Evolutionary conservation across 306 rosid species (phyloP).

Genomic region (Trifolium subterraneum): DNA sequence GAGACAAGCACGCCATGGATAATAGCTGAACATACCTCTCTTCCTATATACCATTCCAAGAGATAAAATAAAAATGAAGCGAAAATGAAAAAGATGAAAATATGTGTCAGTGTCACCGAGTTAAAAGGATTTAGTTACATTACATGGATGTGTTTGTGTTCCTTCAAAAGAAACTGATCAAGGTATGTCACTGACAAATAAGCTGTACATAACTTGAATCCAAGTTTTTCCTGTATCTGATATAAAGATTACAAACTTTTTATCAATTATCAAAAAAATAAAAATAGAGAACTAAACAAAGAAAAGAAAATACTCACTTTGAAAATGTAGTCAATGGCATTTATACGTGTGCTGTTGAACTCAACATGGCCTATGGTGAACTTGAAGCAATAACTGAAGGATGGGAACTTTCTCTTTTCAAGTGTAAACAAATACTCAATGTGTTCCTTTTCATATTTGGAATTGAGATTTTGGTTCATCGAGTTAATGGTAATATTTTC

Average conservation of each 20-base stretch:
- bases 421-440: background rate
- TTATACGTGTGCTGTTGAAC: background rate
- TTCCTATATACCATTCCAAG: background rate
- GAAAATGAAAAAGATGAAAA: background rate
- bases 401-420: background rate
- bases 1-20: background rate
- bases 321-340: background rate
- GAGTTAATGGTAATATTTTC: background rate
- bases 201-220: background rate
- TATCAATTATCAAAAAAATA: background rate
- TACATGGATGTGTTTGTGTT: background rate
- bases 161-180: slow-evolving; percentile 3
- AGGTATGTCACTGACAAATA: slow-evolving; percentile 1
- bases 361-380: background rate
- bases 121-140: background rate
- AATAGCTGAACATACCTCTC: background rate
- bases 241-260: background rate
- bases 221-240: background rate
- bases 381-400: background rate
- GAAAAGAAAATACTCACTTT: background rate
- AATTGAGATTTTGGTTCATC: background rate
- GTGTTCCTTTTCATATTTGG: background rate
- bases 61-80: background rate
- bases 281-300: background rate
- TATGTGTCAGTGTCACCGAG: background rate